These are phyloP conservation scores for Aegilops sharonensis DNA, from an alignment of 176 grass and related monocot genomes.

Conservation along the genomic window DNA sequence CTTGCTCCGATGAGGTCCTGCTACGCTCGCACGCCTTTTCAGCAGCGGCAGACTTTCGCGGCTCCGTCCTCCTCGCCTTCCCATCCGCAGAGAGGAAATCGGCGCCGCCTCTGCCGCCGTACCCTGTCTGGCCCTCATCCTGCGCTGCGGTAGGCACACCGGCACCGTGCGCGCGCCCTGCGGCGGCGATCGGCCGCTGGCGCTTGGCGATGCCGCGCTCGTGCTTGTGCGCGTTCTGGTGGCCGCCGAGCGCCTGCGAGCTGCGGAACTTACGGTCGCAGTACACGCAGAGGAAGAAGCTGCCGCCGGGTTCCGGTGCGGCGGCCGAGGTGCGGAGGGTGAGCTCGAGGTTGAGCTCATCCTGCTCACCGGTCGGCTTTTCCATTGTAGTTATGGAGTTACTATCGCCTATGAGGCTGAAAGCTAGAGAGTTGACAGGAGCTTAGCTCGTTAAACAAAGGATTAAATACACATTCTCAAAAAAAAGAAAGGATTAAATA, in stretches of 20 bases:
- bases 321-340: conserved; percentile 36
- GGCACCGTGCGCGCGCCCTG: conserved; percentile 18
- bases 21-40: neutral
- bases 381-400: conserved; percentile 20
- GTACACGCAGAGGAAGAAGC: conserved; percentile 88
- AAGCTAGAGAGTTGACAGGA: too few relatives aligned
- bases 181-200: conserved; percentile 37
- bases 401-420: too few relatives aligned
- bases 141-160: neutral
- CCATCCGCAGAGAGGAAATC: neutral
- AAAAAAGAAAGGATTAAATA: too few relatives aligned
- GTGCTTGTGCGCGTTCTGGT: conserved; percentile 98
- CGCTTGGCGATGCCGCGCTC: conserved; percentile 80
- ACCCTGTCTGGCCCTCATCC: neutral
- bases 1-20: conserved; percentile 3
- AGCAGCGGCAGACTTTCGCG: neutral
- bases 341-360: conserved; percentile 44
- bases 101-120: neutral
- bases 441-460: too few relatives aligned
- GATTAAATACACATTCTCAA: too few relatives aligned
- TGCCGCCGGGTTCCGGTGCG: neutral
- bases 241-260: conserved; percentile 92
- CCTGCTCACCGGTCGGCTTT: conserved; percentile 3
- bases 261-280: conserved; percentile 81
- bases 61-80: neutral